Evolutionary conservation across 345 rosid genomes (phyloP), one percentile per base, ranked within the genome.

Genomic region (Luvunga scandens): DNA sequence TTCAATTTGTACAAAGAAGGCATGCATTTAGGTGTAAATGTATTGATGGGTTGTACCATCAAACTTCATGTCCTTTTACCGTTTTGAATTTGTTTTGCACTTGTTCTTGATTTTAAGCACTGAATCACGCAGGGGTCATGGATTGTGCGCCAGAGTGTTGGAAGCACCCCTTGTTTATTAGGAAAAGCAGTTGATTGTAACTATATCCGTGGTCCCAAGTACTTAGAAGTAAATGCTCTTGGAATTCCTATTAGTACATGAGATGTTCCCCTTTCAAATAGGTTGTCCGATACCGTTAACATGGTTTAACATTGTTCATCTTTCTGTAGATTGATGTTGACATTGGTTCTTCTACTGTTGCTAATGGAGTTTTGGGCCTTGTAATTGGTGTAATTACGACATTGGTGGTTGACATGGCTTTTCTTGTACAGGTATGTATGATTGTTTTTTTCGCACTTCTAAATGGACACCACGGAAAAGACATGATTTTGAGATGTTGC

Each of bases 71-170:
- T 25, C 7, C 28, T 56, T 13, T 19, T 69, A 8, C 19, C 66
- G 13, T 19, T 24, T 50, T 50, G 12, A 38, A 42, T 39, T 78
- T 64, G 9, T 77, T 48, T 55, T 56, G 14, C 71, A 30, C 28
- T 39, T 45, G 33, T 70, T 75, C 73, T 56, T 69, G 9, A 39
- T 50, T 68, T 70, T 66, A 56, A 45, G 56, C n/a, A n/a, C 3
- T 75, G 30, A 66, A 69, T 71, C 69, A 50, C 77, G 78, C 89
- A 94, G 99, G 99, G 99, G 19, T 97, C 99, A 34, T 97, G 99
- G 99, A 94, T 97, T 67, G 99, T 97, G 70, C 91, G 98, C 61
- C 99, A 97, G 84, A 97, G 99, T 77, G 99, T 91, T 74, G 99
- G 99, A 81, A 97, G 98, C 86, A 97, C 98, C 31, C 98, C 99